phyloP scores from a whole-genome alignment of 768 basidiomycete genomes.

The Coprinopsis sp. region DNA sequence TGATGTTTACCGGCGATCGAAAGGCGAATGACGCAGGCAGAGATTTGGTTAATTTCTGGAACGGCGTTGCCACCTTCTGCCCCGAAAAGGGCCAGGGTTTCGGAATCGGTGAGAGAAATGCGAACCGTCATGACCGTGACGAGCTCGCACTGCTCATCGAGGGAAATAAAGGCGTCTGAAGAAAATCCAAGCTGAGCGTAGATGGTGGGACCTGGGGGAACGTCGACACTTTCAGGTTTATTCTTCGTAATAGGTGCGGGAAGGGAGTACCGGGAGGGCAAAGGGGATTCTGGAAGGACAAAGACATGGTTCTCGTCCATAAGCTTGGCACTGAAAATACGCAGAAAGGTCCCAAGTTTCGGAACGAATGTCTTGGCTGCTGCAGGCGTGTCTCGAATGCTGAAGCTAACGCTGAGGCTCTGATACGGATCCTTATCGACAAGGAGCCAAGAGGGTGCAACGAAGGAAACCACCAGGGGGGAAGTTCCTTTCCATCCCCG shows the following conservation, averaged over 20 bases:
- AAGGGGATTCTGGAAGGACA: conserved; percentile 19
- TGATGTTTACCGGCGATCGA: conserved; percentile 5
- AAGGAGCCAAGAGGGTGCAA: conserved; percentile 28
- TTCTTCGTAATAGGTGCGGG: neutral
- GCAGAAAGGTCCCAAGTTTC: conserved; percentile 23
- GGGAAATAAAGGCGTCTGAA: conserved; percentile 13
- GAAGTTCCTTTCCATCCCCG: conserved; percentile 29
- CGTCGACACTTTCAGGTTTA: neutral
- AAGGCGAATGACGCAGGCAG: conserved; percentile 11
- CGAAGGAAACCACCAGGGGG: conserved; percentile 32
- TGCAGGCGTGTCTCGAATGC: conserved; percentile 21
- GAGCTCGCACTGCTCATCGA: conserved; percentile 25
- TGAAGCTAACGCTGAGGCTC: conserved; percentile 21
- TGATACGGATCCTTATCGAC: conserved; percentile 14
- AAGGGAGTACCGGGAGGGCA: conserved; percentile 4
- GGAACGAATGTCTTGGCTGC: conserved; percentile 10
- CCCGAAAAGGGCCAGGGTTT: conserved; percentile 12
- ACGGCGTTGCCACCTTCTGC: conserved; percentile 11
- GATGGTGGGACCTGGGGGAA: neutral
- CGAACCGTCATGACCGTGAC: conserved; percentile 12
- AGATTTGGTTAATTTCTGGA: conserved; percentile 10
- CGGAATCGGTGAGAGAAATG: conserved; percentile 14
- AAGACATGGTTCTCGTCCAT: conserved; percentile 26
- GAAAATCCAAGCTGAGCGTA: conserved; percentile 17
- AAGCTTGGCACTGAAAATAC: conserved; percentile 24